Conservation (phyloP, 2,329 filamentous ascomycete species). For the Alternaria triticimaculans region DNA sequence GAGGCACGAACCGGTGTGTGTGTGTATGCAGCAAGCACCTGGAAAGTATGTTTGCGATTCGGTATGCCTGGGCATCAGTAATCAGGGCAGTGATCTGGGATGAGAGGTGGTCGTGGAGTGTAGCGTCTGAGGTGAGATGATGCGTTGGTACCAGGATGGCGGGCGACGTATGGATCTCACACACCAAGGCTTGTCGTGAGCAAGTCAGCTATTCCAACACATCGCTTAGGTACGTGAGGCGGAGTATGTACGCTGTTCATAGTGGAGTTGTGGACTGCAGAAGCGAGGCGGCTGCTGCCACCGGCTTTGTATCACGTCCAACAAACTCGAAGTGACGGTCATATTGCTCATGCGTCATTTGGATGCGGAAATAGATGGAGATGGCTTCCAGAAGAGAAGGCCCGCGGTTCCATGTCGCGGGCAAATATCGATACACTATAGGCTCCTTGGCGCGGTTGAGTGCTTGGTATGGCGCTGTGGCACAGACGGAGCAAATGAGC, state of each 20-base stretch:
- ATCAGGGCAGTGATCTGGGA: background rate
- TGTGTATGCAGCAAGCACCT: background rate
- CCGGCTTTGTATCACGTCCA: background rate
- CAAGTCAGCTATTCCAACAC: background rate
- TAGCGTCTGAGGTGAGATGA: background rate
- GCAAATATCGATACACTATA: slow-evolving; percentile 1
- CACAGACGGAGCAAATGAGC: background rate
- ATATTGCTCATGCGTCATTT: background rate
- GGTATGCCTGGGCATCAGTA: background rate
- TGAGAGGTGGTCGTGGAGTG: background rate
- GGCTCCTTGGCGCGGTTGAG: background rate
- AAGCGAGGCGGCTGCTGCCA: background rate
- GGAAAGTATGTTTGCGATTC: background rate
- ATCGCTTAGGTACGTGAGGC: background rate
- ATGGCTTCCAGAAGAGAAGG: background rate
- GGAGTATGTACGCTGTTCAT: background rate
- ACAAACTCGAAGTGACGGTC: background rate
- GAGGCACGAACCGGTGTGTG: background rate
- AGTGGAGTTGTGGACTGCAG: background rate
- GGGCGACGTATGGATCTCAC: background rate
- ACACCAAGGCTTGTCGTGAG: background rate
- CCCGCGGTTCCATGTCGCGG: background rate
- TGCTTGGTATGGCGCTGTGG: background rate
- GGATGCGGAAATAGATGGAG: background rate
- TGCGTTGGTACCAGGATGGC: background rate